Base-by-base conservation (phyloP, 2,329 filamentous ascomycete species). In the Parastagonospora nodorum region DNA sequence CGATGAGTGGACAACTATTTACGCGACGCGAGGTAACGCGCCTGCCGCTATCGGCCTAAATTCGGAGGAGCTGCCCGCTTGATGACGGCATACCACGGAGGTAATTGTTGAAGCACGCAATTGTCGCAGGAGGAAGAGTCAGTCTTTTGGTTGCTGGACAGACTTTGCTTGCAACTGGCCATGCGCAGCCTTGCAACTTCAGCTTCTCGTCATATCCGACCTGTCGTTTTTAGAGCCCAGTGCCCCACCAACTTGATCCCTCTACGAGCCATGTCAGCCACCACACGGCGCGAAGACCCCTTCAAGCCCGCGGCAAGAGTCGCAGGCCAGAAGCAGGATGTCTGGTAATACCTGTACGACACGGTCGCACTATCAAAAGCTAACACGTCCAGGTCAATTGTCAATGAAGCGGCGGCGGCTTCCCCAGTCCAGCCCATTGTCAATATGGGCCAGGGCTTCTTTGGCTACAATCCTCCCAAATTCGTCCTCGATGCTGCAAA, bases 401-500 rank as follows among this genome's bases (percentile, higher is more conserved):
- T 88, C 69, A 88, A 88, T 60, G 85, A 88, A 71, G 85, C 85
- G 3, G 85, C 85, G 4, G 82, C 83, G 10, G 82, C 82, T 39
- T 86, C 84, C 15, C 82, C 83, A 1, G 79, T 86, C 36, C 82
- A 86, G 71, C 85, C 85, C 43, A 85, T 87, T 53, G 82, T 87
- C 54, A 88, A 88, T 72, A 87, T 88, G 84, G 85, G 85, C 44
- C 85, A 88, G 73, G 84, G 85, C 47, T 91, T 91, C 80, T 92
- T 91, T 63, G 93, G 93, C 51, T 97, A 97, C 75, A 97, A 97
- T 71, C 93, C 93, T 49, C 93, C 93, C 7, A 76, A 87, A 31
- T 97, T 96, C 74, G 91, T 97, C 58, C 80, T 97, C 58, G 84
- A 96, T 64, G 94, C 94, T 36, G 94, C 94, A 44, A 97, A 96